Base-by-base conservation (phyloP, 805 yeast species). In the Suhomyces sp. region DNA sequence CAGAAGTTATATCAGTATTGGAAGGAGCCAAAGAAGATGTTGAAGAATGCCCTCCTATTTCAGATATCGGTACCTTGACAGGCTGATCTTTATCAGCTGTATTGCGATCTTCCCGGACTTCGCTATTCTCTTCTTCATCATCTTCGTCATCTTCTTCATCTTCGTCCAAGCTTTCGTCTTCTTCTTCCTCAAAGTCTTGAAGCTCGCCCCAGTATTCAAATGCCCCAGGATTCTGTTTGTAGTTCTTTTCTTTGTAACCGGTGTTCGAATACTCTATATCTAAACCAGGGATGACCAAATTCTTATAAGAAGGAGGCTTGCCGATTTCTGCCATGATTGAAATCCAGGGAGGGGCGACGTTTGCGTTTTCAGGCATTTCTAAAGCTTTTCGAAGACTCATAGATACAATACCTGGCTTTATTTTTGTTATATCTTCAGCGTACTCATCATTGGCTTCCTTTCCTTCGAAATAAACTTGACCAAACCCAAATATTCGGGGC, bases 401-500 rank as follows among this genome's bases (percentile, higher is more conserved):
- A n/a, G 91, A 83, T 2, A 91, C 62, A 12, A 67, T 70, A 0
- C 97, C 97, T 0, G 97, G 97, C 55, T 74, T 73, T 31, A 78
- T 74, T 12, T 72, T 66, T 12, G 69, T 65, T 7, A 76, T 60
- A 17, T 64, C 65, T 9, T 59, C 62, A 3, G 62, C 56, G 50
- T 57, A 67, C 22, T 79, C 84, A 47, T 77, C 81, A 15, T 58
- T 57, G 12, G 73, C 59, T 50, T 85, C 90, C 56, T 85, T 77
- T 4, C 92, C 93, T 63, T 92, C 97, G 60, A 78, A 87, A 66
- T 82, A 90, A 9, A 88, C 66, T 51, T 89, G 93, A 12, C 98
- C 98, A 68, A 76, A 85, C 1, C 73, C 76, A 20, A 81, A 76
- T 46, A 93, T 59, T 43, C 77, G 73, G 0, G 97, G 97, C 59